Evolutionary conservation across 2,329 filamentous ascomycete species (phyloP).

Genomic region (Dactylellina cionopaga): DNA sequence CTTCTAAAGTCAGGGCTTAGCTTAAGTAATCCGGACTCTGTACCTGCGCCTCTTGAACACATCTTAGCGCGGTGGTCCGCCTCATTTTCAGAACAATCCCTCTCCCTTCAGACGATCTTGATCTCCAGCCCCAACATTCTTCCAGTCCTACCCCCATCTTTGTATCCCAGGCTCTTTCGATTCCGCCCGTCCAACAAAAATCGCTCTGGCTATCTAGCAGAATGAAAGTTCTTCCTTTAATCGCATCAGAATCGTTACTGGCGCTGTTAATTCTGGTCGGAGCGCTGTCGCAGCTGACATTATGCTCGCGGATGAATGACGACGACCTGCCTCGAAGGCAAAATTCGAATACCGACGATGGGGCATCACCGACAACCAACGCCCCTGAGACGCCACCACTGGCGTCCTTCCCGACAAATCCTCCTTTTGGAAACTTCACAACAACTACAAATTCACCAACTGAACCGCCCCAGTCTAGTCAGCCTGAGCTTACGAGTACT

Average conservation of each 20-base stretch:
- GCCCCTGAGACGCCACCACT: neutral
- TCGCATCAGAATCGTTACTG: constrained; percentile 2
- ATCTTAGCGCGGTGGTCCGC: no score
- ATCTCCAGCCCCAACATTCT: no score
- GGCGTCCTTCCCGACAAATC: neutral
- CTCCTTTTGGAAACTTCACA: constrained; percentile 45
- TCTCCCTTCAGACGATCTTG: neutral
- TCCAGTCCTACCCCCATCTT: neutral
- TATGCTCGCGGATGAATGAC: constrained; percentile 8
- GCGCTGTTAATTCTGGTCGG: constrained; percentile 6
- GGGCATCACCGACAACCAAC: neutral
- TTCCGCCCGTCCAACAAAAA: constrained; percentile 30
- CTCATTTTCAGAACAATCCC: constrained; percentile 41
- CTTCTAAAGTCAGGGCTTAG: no score
- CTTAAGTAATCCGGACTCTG: no score
- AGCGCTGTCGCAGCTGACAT: constrained; percentile 6
- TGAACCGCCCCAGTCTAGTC: constrained; percentile 8
- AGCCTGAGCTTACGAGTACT: constrained; percentile 28
- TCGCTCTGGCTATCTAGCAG: no score
- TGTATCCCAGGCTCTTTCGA: constrained; percentile 1
- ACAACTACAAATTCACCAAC: constrained; percentile 19
- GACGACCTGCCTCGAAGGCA: constrained; percentile 29
- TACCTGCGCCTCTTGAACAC: no score
- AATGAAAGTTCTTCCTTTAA: no score
- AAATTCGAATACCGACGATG: constrained; percentile 1